Conservation (phyloP, 441 rosid species). For the Corymbia calophylla region DNA sequence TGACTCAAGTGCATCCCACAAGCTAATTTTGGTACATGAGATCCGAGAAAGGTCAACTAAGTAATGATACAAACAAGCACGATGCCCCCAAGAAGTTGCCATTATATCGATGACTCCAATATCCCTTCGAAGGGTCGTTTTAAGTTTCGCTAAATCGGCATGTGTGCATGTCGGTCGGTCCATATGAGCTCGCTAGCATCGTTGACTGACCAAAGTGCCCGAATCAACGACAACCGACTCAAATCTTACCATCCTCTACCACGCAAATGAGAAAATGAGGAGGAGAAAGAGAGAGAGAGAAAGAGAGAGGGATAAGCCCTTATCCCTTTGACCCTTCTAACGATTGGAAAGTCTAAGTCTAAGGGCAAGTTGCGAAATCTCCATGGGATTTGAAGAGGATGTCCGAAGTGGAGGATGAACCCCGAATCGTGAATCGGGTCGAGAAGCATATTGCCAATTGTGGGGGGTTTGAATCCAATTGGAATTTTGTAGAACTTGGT, state of each 20-base stretch:
- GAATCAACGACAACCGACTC: background rate
- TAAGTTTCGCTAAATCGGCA: background rate
- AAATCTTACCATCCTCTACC: background rate
- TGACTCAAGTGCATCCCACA: background rate
- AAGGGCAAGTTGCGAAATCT: background rate
- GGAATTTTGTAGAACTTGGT: background rate
- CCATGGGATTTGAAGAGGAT: background rate
- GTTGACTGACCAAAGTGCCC: background rate
- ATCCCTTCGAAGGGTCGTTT: background rate
- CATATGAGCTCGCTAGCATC: background rate
- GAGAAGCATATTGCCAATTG: background rate
- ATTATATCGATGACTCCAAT: background rate
- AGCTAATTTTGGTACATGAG: background rate
- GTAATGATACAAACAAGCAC: background rate
- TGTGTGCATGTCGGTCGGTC: background rate
- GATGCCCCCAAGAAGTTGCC: background rate
- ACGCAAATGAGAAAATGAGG: background rate
- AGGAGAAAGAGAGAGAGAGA: background rate
- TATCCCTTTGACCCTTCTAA: background rate
- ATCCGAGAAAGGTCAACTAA: background rate
- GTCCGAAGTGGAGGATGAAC: background rate
- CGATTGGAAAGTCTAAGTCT: background rate
- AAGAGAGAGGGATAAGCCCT: background rate
- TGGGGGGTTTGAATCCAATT: background rate
- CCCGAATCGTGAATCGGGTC: background rate